A percentile compares a stretch with the other conserved stretches of the same genome.
Conservation (phyloP, 805 yeast genomes). For the Nakazawaea wyomingensis region DNA sequence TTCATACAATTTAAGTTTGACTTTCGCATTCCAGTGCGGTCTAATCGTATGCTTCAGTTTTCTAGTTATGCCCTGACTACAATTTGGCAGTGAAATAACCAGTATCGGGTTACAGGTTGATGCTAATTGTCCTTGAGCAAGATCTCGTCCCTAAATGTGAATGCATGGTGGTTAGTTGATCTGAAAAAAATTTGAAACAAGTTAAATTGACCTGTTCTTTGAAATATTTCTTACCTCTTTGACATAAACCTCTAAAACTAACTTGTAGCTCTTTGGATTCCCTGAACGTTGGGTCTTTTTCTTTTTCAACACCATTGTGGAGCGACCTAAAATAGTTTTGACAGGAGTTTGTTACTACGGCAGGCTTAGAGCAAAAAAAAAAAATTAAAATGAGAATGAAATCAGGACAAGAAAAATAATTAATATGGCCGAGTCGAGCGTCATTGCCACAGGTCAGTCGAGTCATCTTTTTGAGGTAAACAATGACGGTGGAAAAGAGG, state of each 20-base stretch:
- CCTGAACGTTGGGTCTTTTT: constrained; percentile 1
- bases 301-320: constrained; percentile 2
- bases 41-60: constrained; percentile 6
- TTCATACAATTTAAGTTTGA: constrained; percentile 9
- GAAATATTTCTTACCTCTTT: constrained; percentile 14
- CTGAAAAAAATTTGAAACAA: too few relatives aligned
- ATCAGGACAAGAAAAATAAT: not conserved
- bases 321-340: not conserved
- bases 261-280: not conserved
- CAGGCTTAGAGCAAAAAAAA: not conserved
- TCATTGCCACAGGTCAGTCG: not conserved
- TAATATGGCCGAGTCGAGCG: not conserved
- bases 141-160: constrained; percentile 8
- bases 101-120: constrained; percentile 9
- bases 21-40: constrained; percentile 10
- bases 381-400: not conserved
- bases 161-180: constrained; percentile 3
- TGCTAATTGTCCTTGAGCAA: constrained; percentile 3
- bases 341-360: not conserved
- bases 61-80: constrained; percentile 4
- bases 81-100: not conserved
- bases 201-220: too few relatives aligned
- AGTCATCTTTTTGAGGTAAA: not conserved
- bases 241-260: constrained; percentile 10
- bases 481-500: constrained; percentile 10